Evolutionary conservation across 139 green algal species (phyloP), one percentile per base, ranked within the genome.

Genomic region (Chlamydomonas sp.): DNA sequence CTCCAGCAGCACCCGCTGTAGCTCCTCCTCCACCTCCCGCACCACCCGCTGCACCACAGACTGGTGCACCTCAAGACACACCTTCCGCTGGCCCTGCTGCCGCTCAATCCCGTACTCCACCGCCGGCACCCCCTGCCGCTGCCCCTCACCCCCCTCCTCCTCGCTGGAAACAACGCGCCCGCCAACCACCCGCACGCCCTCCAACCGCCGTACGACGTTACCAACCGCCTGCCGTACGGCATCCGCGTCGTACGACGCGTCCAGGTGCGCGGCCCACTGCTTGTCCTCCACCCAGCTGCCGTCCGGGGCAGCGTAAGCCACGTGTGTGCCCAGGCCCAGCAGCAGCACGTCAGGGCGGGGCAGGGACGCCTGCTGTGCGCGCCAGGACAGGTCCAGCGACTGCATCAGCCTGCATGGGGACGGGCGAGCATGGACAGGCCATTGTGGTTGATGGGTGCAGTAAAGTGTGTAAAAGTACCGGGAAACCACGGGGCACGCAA

Each of bases 331-430:
- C 73, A 85, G 31, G 1, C 49, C 79, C 58, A 88, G 63, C 75
- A 90, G 64, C 74, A 90, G 59, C 20, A 90, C 73, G 75, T 90
- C 87, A 2, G 87, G 87, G 8, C 85, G 75, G 17, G 79, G 80
- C 59, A 88, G 80, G 20, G 79, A 64, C 57, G 71, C 64, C 74
- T 88, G 87, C 80, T 88, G 88, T 64, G 79, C 80, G 12, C 2
- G 17, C 87, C 87, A 90, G 5, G 66, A 2, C 57, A 80, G 80
- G 15, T 84, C 5, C 63, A 84, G 69, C 4, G 74, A 80, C n/a
- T 1, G 62, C 61, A 86, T 68, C 58, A n/a, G 6, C 78, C 79
- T 86, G 79, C 31, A 49, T 49, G 31, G 31, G 31, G 31, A 49
- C 31, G 31, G 31, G 31, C 31, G 31, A 49, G 31, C 31, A 49